Base-by-base conservation (phyloP, 306 rosid species). In the Medicago ruthenica region DNA sequence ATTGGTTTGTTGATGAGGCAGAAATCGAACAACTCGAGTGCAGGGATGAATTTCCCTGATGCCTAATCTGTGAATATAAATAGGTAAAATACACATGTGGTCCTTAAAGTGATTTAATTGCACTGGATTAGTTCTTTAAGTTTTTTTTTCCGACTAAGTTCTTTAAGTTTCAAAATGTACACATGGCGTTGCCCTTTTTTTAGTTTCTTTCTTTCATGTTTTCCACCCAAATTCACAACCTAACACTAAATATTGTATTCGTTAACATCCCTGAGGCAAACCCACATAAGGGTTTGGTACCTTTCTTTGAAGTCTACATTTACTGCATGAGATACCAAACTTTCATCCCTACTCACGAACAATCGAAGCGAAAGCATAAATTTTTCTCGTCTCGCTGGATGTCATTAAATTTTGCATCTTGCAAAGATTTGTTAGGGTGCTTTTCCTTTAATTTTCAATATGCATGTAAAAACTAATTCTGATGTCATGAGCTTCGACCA, bases 391-490 rank as follows among this genome's bases (percentile, higher is more conserved):
- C 66, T 27, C 67, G 78, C 59, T 27, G 71, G 81, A 78, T 53
- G 50, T 59, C 42, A 40, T 64, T 70, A 54, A 83, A 79, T 51
- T 79, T 36, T 1, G 5, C 45, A 67, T 74, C 77, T 45, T 62
- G 5, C 4, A 18, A 47, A 51, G 36, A n/a, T 50, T 37, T 13
- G 1, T 55, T 8, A 31, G 10, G 24, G 12, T 37, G 8, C 3
- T 15, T 39, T 9, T n/a, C 31, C 39, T 79, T 64, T 6, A 34
- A 55, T 18, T 55, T 18, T 55, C 60, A 90, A 27, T 79, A 84
- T 86, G 88, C 97, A 86, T 63, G 77, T 89, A 0, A 89, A 86
- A 71, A 89, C 87, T 0, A 96, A 91, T 75, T 93, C 92, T 4
- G 91, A 93, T 55, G 87, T 79, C 37, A 91, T 93, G 4, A 91